Evolutionary conservation across 2,329 filamentous ascomycete genomes (phyloP), one percentile per base, ranked within the genome.

Genomic region (Xylaria sp.): DNA sequence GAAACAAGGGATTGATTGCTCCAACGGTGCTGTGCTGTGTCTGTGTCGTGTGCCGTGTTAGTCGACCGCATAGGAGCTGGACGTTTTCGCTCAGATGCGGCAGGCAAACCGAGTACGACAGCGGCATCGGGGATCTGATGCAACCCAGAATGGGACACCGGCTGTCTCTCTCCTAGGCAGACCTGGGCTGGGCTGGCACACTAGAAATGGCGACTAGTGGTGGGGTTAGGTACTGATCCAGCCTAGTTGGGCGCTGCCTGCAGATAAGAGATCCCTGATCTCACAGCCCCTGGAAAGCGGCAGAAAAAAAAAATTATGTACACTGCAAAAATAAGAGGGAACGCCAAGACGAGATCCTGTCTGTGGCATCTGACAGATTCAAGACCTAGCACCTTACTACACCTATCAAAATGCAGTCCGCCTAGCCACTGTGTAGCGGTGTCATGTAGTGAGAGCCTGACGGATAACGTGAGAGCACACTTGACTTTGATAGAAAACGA

Each of bases 191-290:
- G 25, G 37, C 15, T 29, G 8, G 49, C 9, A 19, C 13, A 7
- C 6, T 6, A 41, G 37, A 25, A 43, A 33, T 37, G 37, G 3
- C 25, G 23, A 52, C 21, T 17, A 31, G 23, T 41, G 31, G 53
- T 57, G 58, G 58, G 46, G 53, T 37, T 21, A 27, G 13, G 13
- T 46, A 19, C n/a, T n/a, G 17, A 15, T 40, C 7, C 40, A 2
- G 15, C 41, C 19, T 35, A 35, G 4, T 6, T 37, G 37, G 17
- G 9, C n/a, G 15, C 25, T 23, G 13, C n/a, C 17, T 23, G 31
- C 31, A 58, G 53, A 62, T 62, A 58, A 62, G 47, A 58, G 54
- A 58, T 62, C 58, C 47, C 41, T 46, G 29, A 56, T 52, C 58
- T 52, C 38, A 55, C 31, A 7, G 15, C 23, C 48, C 48, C 40